Percentiles rank a stretch among this genome's conserved stretches.
Conservation (phyloP, 169 alveolate species). For the Sarcocystis neurona region DNA sequence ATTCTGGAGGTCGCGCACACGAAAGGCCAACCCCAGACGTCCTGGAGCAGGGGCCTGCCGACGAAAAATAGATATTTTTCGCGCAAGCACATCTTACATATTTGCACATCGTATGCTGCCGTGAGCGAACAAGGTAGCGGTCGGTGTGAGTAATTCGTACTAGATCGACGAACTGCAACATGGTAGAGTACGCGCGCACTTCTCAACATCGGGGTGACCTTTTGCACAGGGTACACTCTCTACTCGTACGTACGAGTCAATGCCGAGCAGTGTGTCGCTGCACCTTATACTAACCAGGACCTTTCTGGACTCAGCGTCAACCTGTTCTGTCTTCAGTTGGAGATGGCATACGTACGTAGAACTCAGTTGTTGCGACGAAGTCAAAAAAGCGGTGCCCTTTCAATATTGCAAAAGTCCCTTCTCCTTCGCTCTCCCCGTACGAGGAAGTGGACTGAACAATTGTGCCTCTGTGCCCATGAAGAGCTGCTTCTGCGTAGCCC, state of each 20-base stretch:
- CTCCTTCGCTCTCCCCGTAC: conserved; percentile 64
- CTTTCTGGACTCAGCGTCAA: too few relatives aligned
- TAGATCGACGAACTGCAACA: too few relatives aligned
- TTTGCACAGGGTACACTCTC: too few relatives aligned
- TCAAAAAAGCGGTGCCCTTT: conserved; percentile 71
- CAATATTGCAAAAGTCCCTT: conserved; percentile 72
- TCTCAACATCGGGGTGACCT: too few relatives aligned
- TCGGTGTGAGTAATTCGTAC: too few relatives aligned
- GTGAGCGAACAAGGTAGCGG: too few relatives aligned
- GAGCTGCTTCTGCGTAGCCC: conserved; percentile 71
- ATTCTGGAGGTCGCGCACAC: conserved; percentile 69
- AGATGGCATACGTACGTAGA: too few relatives aligned
- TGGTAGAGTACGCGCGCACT: too few relatives aligned
- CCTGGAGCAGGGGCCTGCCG: conserved; percentile 66
- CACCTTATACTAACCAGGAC: too few relatives aligned
- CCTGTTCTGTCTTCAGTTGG: too few relatives aligned
- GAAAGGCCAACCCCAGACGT: conserved; percentile 68
- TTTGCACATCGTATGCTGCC: background rate
- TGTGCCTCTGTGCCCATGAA: conserved; percentile 58
- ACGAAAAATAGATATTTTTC: background rate
- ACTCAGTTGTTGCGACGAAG: conserved; percentile 60
- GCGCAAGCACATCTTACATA: background rate
- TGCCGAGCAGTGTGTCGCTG: too few relatives aligned
- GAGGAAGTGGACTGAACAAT: conserved; percentile 69
- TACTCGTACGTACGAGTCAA: too few relatives aligned